Percentiles rank a stretch among this genome's conserved stretches.
These are phyloP conservation scores for Heterobasidion occidentale DNA, from an alignment of 1,284 basidiomycete genomes.

Conservation along the genomic window DNA sequence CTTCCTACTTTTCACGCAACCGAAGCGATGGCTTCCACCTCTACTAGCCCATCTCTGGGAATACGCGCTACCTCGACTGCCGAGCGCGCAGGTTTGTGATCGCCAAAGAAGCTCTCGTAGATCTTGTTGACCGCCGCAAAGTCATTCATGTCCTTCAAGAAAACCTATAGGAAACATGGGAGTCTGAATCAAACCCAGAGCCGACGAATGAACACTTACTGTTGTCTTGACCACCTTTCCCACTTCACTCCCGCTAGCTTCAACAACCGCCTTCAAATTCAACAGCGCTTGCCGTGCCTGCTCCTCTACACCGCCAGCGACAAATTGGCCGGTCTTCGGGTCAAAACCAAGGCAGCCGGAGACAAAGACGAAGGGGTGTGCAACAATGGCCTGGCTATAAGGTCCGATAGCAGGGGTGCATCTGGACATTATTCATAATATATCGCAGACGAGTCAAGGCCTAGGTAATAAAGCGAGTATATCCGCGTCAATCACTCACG, in stretches of 20 bases:
- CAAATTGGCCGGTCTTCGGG: constrained; percentile 68
- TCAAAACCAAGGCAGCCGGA: constrained; percentile 89
- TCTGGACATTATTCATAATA: constrained; percentile 32
- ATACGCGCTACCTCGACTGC: constrained; percentile 72
- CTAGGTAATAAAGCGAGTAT: neutral
- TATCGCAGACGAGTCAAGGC: neutral
- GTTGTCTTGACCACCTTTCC: constrained; percentile 83
- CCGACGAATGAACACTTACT: constrained; percentile 31
- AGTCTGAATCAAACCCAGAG: neutral
- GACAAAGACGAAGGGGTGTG: constrained; percentile 81
- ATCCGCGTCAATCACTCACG: constrained; percentile 22
- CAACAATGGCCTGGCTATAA: constrained; percentile 85
- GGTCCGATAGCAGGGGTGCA: constrained; percentile 86
- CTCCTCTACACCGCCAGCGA: constrained; percentile 69
- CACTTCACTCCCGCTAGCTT: constrained; percentile 73
- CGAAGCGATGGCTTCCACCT: constrained; percentile 82
- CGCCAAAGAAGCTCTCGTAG: constrained; percentile 78
- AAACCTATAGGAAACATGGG: constrained; percentile 49
- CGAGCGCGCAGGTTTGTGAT: constrained; percentile 81
- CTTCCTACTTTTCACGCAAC: neutral
- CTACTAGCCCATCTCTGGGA: constrained; percentile 78
- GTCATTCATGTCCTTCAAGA: constrained; percentile 90
- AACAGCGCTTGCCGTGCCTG: constrained; percentile 83
- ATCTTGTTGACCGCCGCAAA: constrained; percentile 79
- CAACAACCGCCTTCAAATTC: constrained; percentile 82